Conservation (phyloP, 345 rosid species). For the Gossypium rotundifolium region DNA sequence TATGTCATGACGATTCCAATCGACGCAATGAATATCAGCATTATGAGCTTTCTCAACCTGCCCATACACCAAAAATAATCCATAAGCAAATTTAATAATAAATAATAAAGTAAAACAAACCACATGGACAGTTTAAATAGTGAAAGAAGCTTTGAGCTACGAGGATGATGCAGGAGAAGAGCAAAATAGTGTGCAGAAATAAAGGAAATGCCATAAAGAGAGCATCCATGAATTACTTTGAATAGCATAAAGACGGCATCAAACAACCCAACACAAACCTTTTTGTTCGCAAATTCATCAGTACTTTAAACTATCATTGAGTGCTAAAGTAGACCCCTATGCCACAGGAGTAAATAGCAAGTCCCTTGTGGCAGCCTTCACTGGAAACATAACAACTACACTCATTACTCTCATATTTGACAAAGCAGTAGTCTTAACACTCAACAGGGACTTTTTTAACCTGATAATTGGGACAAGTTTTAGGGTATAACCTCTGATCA, state of each 20-base stretch:
- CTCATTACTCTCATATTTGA: not conserved
- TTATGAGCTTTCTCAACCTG: conserved; percentile 68
- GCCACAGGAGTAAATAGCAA: not conserved
- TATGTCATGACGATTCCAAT: conserved; percentile 63
- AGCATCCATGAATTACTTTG: not conserved
- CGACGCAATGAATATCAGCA: conserved; percentile 68
- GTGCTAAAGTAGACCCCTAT: not conserved
- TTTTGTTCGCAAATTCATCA: not conserved
- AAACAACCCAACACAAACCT: not conserved
- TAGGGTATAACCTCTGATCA: not conserved
- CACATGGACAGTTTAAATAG: not conserved
- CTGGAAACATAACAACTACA: not conserved
- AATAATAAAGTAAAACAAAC: not conserved
- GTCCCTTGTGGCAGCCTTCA: not conserved
- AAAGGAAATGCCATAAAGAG: not conserved
- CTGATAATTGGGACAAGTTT: not conserved
- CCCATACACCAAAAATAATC: not conserved
- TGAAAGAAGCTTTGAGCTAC: not conserved
- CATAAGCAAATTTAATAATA: not conserved
- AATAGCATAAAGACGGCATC: not conserved
- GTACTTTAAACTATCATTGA: not conserved
- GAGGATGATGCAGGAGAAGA: not conserved
- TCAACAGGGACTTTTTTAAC: not conserved
- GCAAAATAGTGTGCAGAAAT: not conserved
- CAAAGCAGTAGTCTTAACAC: not conserved